Evolutionary conservation across 139 green algal species (phyloP).

Genomic region (Chlorella sp.): DNA sequence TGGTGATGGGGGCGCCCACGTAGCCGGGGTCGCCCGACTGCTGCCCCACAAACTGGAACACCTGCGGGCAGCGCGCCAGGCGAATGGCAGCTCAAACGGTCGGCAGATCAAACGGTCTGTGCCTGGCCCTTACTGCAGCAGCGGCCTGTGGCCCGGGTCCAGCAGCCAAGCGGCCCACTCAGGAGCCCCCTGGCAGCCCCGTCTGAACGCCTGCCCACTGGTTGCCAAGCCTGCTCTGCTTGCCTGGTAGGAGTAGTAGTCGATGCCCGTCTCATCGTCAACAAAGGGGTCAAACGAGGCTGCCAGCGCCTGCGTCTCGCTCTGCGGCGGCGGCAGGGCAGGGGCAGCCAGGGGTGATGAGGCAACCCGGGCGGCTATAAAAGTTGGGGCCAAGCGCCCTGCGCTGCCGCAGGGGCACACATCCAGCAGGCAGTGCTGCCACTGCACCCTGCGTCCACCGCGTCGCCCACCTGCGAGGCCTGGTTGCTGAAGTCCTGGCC

Average conservation of each 20-base stretch:
- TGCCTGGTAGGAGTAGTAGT: slow-evolving; percentile 52
- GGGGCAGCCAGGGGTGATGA: background rate
- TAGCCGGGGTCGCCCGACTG: slow-evolving; percentile 24
- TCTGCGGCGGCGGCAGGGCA: background rate
- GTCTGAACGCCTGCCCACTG: no score
- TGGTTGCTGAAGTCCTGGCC: slow-evolving; percentile 36
- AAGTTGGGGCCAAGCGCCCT: background rate
- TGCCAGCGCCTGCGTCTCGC: slow-evolving; percentile 18
- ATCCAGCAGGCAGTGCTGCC: no score
- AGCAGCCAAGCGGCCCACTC: no score
- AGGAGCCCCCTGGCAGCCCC: no score
- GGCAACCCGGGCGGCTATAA: no score
- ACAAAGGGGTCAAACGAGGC: slow-evolving; percentile 66
- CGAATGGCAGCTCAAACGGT: no score
- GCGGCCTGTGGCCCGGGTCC: no score
- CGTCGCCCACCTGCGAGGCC: slow-evolving; percentile 2
- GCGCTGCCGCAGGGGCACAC: background rate
- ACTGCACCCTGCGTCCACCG: background rate
- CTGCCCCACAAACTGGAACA: slow-evolving; percentile 41
- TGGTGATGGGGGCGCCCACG: slow-evolving; percentile 33
- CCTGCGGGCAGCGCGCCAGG: no score
- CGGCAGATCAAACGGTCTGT: no score
- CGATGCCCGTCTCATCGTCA: slow-evolving; percentile 53
- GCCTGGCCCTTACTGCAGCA: no score
- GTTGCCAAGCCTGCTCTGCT: no score